Percentiles rank a stretch among this genome's conserved stretches.
Evolutionary conservation across 805 yeast genomes (phyloP).

Genomic region (Metschnikowia koreensis): DNA sequence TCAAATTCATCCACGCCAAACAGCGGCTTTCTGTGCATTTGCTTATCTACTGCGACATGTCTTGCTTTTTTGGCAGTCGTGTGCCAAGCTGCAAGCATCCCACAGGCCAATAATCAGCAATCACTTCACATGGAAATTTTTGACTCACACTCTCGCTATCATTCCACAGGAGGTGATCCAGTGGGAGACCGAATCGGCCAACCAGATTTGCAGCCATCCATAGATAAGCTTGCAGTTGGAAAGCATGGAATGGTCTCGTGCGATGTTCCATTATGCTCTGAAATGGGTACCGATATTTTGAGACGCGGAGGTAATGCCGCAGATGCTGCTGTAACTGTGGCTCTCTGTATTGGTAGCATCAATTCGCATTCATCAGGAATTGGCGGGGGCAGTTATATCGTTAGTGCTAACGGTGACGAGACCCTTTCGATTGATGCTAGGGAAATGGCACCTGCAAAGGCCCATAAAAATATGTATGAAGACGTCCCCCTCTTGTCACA

Average conservation of each 20-base stretch:
- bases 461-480: constrained; percentile 65
- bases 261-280: constrained; percentile 63
- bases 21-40: background rate
- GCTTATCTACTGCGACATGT: constrained; percentile 2
- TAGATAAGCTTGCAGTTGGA: constrained; percentile 39
- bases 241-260: constrained; percentile 61
- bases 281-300: constrained; percentile 57
- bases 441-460: constrained; percentile 74
- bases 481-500: constrained; percentile 49
- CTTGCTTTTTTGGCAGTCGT: constrained; percentile 1
- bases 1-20: background rate
- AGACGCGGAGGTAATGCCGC: constrained; percentile 75
- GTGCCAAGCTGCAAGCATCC: constrained; percentile 6
- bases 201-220: constrained; percentile 46
- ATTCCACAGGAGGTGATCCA: constrained; percentile 10
- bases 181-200: constrained; percentile 22
- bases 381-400: constrained; percentile 88
- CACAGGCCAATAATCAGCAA: background rate
- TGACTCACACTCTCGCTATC: background rate
- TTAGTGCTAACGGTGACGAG: constrained; percentile 31
- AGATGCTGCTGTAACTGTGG: constrained; percentile 87
- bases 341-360: constrained; percentile 82
- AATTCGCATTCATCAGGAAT: constrained; percentile 85
- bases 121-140: constrained; percentile 1
- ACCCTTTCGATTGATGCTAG: constrained; percentile 77